Evolutionary conservation across 2,329 filamentous ascomycete species (phyloP), one percentile per base, ranked within the genome.

Genomic region (Penicillium sp.): DNA sequence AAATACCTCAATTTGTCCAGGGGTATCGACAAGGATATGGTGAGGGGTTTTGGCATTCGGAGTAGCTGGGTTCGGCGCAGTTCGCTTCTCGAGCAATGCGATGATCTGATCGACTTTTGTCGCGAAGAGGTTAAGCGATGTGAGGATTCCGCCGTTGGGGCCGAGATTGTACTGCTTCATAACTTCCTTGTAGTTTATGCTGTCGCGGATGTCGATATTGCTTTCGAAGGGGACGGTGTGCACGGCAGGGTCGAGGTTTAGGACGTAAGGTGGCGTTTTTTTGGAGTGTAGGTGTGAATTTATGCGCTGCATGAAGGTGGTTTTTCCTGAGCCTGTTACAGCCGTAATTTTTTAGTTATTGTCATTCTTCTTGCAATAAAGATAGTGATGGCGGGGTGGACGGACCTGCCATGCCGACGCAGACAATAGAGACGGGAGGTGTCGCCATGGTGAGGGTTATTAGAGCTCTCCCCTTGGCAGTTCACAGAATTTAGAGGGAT

Each of bases 131-230:
- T 99, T 99, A 53, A 99, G 82, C 11, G 91, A 95, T 2, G 96
- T 99, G 69, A 99, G 82, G 73, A 99, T 99, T 51, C 93, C 96
- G 56, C 95, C 95, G 81, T 99, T 99, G 8, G 95, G 95, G 0
- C 95, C 95, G 0, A 99, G 86, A 74, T 97, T 97, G 79, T 97
- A 98, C 80, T 98, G 93, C 80, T 94, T 96, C 96, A 99, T 99
- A 67, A 99, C 95, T 79, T 99, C 94, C 77, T 97, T 95, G 84
- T 99, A 99, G 85, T 99, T 97, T 77, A 99, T 94, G 29, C 91
- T 95, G 80, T 99, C 95, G 72, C 96, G 92, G 70, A 99, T 99
- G 79, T 99, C 95, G 80, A 99, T 98, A 79, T 99, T 99, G 77
- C 91, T 89, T 69, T 97, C 94, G 75, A 97, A 99, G 3, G 96